Percentiles rank a stretch among this genome's conserved stretches.
Evolutionary conservation across 1,284 basidiomycete genomes (phyloP).

Genomic region (Amylostereum areolatum): DNA sequence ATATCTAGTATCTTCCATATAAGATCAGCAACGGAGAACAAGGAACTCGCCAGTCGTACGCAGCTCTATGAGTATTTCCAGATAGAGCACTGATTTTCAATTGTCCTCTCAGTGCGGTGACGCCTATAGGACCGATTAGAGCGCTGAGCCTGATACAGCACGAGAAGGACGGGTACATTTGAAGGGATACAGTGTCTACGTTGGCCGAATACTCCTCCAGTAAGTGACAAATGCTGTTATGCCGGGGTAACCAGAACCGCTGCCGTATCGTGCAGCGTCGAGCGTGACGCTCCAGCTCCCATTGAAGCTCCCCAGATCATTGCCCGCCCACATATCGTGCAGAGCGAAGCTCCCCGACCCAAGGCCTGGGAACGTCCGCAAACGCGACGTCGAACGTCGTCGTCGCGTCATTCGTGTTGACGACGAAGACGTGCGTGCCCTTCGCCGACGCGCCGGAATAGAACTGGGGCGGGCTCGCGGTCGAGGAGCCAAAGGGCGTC

Average conservation of each 20-base stretch:
- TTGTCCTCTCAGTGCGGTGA: no score
- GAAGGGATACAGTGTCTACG: no score
- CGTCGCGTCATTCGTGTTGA: constrained; percentile 35
- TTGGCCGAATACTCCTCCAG: no score
- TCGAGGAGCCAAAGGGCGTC: constrained; percentile 37
- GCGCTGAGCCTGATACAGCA: no score
- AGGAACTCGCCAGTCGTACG: no score
- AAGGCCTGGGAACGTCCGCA: constrained; percentile 39
- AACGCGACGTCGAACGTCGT: constrained; percentile 41
- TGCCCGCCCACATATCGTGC: constrained; percentile 51
- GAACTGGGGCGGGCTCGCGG: constrained; percentile 43
- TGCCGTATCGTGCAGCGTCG: constrained; percentile 44
- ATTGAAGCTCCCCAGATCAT: constrained; percentile 37
- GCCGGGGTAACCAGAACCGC: constrained; percentile 28
- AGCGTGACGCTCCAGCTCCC: constrained; percentile 34
- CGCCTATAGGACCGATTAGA: no score
- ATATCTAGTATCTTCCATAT: no score
- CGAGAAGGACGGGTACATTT: no score
- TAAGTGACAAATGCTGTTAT: no score
- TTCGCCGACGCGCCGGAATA: constrained; percentile 42
- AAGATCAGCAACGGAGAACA: no score
- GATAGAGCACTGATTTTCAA: no score
- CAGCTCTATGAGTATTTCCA: no score
- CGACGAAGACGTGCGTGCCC: constrained; percentile 48
- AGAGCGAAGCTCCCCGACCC: constrained; percentile 33